A percentile compares a stretch with the other conserved stretches of the same genome.
These are phyloP conservation scores for Debaryomyces tyrocola DNA, from an alignment of 805 yeast species.

Conservation along the genomic window DNA sequence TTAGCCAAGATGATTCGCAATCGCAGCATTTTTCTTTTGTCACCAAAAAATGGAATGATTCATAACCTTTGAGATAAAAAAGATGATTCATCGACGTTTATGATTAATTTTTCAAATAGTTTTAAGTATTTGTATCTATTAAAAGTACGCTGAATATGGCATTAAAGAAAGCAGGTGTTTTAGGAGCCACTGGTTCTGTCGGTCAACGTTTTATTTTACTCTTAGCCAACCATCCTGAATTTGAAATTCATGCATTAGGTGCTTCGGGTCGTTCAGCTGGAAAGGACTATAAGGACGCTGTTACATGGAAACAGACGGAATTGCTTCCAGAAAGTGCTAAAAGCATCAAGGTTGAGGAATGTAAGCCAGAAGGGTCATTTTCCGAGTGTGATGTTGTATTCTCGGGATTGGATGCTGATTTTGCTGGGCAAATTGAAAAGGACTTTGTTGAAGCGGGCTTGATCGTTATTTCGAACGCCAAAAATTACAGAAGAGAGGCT, in stretches of 20 bases:
- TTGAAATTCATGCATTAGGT: slow-evolving; percentile 81
- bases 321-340: slow-evolving; percentile 70
- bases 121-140: background rate
- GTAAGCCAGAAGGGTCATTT: slow-evolving; percentile 69
- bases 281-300: slow-evolving; percentile 79
- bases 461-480: slow-evolving; percentile 90
- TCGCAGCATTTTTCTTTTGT: background rate
- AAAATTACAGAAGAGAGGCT: slow-evolving; percentile 85
- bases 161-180: slow-evolving; percentile 71
- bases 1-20: too few species aligned
- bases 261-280: slow-evolving; percentile 96
- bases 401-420: slow-evolving; percentile 90
- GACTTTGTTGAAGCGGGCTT: slow-evolving; percentile 80
- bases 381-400: slow-evolving; percentile 91
- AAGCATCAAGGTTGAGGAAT: slow-evolving; percentile 68
- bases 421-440: slow-evolving; percentile 89
- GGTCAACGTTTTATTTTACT: slow-evolving; percentile 93
- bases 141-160: slow-evolving; percentile 15
- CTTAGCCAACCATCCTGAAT: slow-evolving; percentile 84
- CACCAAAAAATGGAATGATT: background rate
- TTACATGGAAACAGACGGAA: slow-evolving; percentile 90
- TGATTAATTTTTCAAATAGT: background rate
- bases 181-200: slow-evolving; percentile 97
- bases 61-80: background rate
- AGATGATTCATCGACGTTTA: background rate